A percentile compares a stretch with the other conserved stretches of the same genome.
Evolutionary conservation across 768 basidiomycete genomes (phyloP).

Genomic region (Hemileccinum impolitum): DNA sequence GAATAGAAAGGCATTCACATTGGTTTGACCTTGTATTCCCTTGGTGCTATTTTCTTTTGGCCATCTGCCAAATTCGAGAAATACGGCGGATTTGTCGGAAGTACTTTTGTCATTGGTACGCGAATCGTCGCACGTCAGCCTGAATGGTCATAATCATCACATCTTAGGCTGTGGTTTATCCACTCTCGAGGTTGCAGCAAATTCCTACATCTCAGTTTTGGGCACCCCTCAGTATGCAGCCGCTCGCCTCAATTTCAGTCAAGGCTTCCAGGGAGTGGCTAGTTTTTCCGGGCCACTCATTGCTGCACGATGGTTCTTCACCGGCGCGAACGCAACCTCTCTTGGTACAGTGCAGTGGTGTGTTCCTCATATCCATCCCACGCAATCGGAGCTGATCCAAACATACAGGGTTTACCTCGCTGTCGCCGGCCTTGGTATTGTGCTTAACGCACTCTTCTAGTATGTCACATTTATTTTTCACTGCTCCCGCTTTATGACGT

Average conservation of each 20-base stretch:
- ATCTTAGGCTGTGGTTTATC: conserved; percentile 58
- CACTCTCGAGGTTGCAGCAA: conserved; percentile 69
- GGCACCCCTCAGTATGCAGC: conserved; percentile 69
- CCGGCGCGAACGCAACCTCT: conserved; percentile 53
- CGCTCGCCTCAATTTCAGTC: conserved; percentile 74
- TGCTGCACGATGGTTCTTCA: conserved; percentile 73
- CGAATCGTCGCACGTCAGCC: background rate
- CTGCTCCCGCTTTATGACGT: background rate
- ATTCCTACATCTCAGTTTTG: conserved; percentile 74
- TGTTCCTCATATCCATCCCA: background rate
- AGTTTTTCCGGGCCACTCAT: conserved; percentile 74
- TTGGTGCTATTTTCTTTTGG: conserved; percentile 78
- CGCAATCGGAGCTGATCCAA: conserved; percentile 1
- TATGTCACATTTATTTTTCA: conserved; percentile 28
- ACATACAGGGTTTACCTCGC: conserved; percentile 57
- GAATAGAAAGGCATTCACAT: conserved; percentile 57
- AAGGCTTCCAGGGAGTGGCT: conserved; percentile 76
- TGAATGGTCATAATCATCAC: background rate
- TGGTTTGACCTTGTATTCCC: conserved; percentile 54
- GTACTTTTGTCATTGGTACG: conserved; percentile 66
- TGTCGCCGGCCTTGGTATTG: conserved; percentile 58
- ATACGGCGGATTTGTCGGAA: conserved; percentile 72
- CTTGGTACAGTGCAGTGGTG: conserved; percentile 70
- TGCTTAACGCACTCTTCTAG: conserved; percentile 65
- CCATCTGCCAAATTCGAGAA: conserved; percentile 64